These are phyloP conservation scores for Lumnitzera racemosa DNA, from an alignment of 345 rosid species.

Conservation along the genomic window DNA sequence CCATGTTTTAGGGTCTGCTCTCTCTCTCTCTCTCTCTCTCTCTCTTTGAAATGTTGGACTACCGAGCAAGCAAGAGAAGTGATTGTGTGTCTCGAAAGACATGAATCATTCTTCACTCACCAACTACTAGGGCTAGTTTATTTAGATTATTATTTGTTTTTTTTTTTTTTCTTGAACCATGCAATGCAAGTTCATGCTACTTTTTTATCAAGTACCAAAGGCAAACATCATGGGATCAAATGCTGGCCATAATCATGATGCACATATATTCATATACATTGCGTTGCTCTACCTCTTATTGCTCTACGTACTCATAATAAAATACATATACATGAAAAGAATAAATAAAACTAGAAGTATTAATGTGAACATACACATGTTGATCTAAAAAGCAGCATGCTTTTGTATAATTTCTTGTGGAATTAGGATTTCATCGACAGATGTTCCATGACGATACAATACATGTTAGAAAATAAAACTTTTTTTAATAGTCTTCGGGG, in stretches of 20 bases:
- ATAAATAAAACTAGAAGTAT: too few relatives aligned
- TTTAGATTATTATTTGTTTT: background rate
- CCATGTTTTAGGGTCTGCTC: constrained; percentile 90
- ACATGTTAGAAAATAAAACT: too few relatives aligned
- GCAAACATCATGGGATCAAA: constrained; percentile 47
- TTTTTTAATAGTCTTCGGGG: too few relatives aligned
- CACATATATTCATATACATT: too few relatives aligned
- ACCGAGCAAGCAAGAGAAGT: constrained; percentile 2
- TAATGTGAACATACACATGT: too few relatives aligned
- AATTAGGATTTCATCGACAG: too few relatives aligned
- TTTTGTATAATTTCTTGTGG: too few relatives aligned
- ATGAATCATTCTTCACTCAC: constrained; percentile 16
- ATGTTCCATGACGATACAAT: too few relatives aligned
- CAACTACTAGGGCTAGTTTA: constrained; percentile 2
- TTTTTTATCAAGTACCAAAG: constrained; percentile 16
- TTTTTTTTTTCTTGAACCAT: constrained; percentile 11
- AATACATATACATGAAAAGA: too few relatives aligned
- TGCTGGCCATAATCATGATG: constrained; percentile 13
- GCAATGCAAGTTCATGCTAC: constrained; percentile 9
- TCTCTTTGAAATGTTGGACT: background rate
- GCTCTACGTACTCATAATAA: too few relatives aligned
- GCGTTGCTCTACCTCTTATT: too few relatives aligned
- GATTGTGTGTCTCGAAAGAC: constrained; percentile 17
- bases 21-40: constrained; percentile 19
- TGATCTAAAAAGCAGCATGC: too few relatives aligned